Evolutionary conservation across 345 rosid genomes (phyloP), one percentile per base, ranked within the genome.

Genomic region (Ailanthus altissimus): DNA sequence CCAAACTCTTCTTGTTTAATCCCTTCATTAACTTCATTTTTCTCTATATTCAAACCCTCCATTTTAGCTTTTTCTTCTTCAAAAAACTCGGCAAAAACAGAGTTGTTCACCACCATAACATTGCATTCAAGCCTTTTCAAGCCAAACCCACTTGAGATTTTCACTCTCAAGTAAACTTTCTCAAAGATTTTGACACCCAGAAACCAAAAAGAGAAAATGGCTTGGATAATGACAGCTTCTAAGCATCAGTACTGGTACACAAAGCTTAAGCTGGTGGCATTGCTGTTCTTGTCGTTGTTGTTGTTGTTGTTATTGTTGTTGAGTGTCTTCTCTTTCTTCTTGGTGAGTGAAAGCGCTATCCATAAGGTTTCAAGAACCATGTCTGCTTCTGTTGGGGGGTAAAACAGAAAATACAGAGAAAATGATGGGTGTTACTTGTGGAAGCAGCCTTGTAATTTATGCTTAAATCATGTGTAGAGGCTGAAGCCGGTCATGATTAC

Each of bases 91-190:
- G 89, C 75, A 80, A 81, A 85, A 11, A 79, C 85, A 79, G 82
- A 71, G 82, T 89, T 88, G 83, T 88, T 87, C 53, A 85, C 80
- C 2, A 84, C 78, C 88, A 80, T 85, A 18, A 84, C 85, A 78
- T 64, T 66, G 59, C 61, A 80, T 28, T 73, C 71, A 0, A 86
- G 54, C 73, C 82, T 84, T 75, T 78, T 82, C 67, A 82, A 75
- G 76, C 85, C 67, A 43, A 79, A 61, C 76, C 83, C 84, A 81
- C 84, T 67, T 23, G 87, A 73, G 76, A 83, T 78, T 13, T 76
- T 38, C 74, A 73, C 78, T 83, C 72, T 82, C 78, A 60, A 64
- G 64, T 61, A 64, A 88, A 81, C 50, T 77, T 81, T 66, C 77
- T 60, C 47, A 83, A 63, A 79, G 86, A 79, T 60, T 84, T 84